Evolutionary conservation across 2,329 filamentous ascomycete species (phyloP).

Genomic region (Xylariaceae sp.): DNA sequence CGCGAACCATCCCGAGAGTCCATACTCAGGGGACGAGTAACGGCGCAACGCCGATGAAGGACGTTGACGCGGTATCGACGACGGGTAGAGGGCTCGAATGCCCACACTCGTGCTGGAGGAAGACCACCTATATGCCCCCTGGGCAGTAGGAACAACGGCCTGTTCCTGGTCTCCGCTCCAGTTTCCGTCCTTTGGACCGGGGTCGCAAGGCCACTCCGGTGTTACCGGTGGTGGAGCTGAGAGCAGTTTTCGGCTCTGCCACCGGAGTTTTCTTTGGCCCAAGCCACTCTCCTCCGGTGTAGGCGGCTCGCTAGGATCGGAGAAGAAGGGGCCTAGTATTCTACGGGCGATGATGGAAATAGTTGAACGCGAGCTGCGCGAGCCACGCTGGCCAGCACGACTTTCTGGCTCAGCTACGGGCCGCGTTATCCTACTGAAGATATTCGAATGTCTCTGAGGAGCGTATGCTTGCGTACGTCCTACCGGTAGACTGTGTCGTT

Average conservation of each 20-base stretch:
- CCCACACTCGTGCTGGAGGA: conserved; percentile 11
- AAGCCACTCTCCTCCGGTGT: background rate
- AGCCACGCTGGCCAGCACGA: background rate
- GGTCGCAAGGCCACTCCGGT: conserved; percentile 4
- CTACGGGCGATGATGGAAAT: conserved; percentile 11
- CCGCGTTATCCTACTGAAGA: background rate
- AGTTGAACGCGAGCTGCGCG: conserved; percentile 3
- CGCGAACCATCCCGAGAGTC: conserved; percentile 4
- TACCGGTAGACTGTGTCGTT: background rate
- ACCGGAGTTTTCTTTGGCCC: conserved; percentile 5
- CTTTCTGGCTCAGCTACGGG: background rate
- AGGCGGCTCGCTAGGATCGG: conserved; percentile 6
- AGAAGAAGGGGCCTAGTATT: conserved; percentile 15
- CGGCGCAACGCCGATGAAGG: background rate
- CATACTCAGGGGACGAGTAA: conserved; percentile 10
- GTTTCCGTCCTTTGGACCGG: background rate
- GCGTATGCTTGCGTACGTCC: background rate
- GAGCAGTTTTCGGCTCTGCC: conserved; percentile 12
- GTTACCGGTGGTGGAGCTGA: conserved; percentile 9
- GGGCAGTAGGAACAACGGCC: background rate
- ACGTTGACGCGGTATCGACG: background rate
- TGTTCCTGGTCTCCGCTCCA: background rate
- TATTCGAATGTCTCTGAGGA: background rate
- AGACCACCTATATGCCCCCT: background rate
- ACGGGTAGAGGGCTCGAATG: conserved; percentile 1